Evolutionary conservation across 1,284 basidiomycete genomes (phyloP), one percentile per base, ranked within the genome.

Genomic region (Leccinum pachyderme): DNA sequence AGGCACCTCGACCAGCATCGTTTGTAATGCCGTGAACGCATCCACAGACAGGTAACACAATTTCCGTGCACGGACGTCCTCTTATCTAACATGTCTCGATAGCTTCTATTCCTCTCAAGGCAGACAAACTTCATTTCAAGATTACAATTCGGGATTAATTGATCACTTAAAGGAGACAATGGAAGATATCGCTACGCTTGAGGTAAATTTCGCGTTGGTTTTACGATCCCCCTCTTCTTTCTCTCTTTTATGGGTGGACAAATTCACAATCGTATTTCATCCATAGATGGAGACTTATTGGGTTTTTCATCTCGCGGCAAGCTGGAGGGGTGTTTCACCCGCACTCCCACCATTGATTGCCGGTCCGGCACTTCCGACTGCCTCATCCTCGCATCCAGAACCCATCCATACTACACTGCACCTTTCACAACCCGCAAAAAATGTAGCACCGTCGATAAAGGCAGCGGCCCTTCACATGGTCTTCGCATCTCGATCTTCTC

Each of bases 81-180:
- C 41, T 15, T 32, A 11, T 67, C 15, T 66, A 24, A 32, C 11
- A 47, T 41, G 33, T 18, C 33, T 39, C 25, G 46, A 15, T 61
- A 90, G 88, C 68, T 93, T 93, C 72, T 93, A 93, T 74, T 89
- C 89, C 44, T 90, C 89, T 12, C 91, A 93, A 73, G 91, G 91
- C 39, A 77, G 91, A 54, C 83, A 83, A 59, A 91, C 89, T 2
- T 85, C 87, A 1, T 93, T 93, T 68, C 81, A 82, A 32, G 91
- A 93, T 70, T 77, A 82, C 63, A 93, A 93, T 65, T 74, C 76
- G 15, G 73, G 77, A 60, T 77, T 93, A 53, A 83, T 93, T 51
- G 77, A 82, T 39, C 72, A 78, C 39, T 68, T 93, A 47, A 74
- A 79, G 61, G 64, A 69, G 24, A 66, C 73, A 13, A 73, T 83